These are phyloP conservation scores for Helicocarpus griseus DNA, from an alignment of 2,329 filamentous ascomycete species.

Conservation along the genomic window DNA sequence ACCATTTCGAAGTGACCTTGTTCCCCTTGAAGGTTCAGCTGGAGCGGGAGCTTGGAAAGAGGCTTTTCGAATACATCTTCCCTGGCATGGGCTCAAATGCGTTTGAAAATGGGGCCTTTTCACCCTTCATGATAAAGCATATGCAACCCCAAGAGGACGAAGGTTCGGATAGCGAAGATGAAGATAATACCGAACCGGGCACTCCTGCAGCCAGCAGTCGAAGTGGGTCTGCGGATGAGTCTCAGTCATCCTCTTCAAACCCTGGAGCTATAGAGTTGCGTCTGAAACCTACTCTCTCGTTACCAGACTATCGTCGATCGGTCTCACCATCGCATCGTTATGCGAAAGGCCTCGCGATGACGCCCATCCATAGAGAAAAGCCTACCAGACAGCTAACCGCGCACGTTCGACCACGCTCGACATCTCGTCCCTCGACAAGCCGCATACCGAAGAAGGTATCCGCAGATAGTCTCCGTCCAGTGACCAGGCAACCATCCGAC, in stretches of 20 bases:
- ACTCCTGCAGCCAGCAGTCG: slow-evolving; percentile 30
- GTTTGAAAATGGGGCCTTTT: slow-evolving; percentile 40
- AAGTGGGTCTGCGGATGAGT: slow-evolving; percentile 34
- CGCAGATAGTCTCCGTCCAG: slow-evolving; percentile 30
- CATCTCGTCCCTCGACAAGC: slow-evolving; percentile 19
- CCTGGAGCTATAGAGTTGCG: slow-evolving; percentile 71
- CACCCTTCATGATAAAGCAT: slow-evolving; percentile 43
- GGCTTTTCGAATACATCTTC: slow-evolving; percentile 95
- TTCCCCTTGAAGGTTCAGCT: slow-evolving; percentile 91
- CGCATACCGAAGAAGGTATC: slow-evolving; percentile 32
- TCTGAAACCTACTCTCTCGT: slow-evolving; percentile 68
- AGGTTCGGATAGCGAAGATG: slow-evolving; percentile 33
- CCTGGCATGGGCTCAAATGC: slow-evolving; percentile 60
- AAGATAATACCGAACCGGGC: slow-evolving; percentile 30
- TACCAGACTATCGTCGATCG: slow-evolving; percentile 33
- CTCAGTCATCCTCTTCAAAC: slow-evolving; percentile 44
- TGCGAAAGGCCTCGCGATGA: slow-evolving; percentile 26
- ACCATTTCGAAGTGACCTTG: slow-evolving; percentile 89
- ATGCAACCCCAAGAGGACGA: slow-evolving; percentile 41
- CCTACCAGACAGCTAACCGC: slow-evolving; percentile 20
- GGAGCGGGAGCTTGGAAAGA: slow-evolving; percentile 84
- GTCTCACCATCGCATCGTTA: slow-evolving; percentile 23
- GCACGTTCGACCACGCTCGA: slow-evolving; percentile 10
- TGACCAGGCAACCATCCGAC: slow-evolving; percentile 28
- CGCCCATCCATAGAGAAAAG: slow-evolving; percentile 23